These are phyloP conservation scores for Colletotrichum cuscutae DNA, from an alignment of 2,329 filamentous ascomycete genomes.

Conservation along the genomic window DNA sequence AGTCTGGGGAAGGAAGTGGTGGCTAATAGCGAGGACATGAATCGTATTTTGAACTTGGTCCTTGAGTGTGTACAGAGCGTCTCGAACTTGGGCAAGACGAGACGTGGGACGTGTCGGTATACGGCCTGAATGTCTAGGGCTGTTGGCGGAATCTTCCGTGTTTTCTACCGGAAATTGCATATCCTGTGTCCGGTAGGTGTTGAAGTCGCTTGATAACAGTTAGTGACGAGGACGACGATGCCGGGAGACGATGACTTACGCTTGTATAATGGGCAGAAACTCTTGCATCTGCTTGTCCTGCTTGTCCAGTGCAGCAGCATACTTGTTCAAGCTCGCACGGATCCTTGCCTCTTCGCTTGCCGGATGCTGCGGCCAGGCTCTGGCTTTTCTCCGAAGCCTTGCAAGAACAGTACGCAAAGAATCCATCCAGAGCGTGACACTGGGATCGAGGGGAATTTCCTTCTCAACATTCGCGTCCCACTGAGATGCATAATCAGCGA, in stretches of 20 bases:
- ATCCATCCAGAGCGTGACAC: constrained; percentile 37
- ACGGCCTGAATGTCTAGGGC: not conserved
- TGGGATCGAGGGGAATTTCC: constrained; percentile 38
- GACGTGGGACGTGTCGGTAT: not conserved
- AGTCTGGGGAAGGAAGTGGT: constrained; percentile 8
- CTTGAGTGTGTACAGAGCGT: constrained; percentile 38
- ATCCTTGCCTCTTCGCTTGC: not conserved
- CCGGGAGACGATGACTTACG: constrained; percentile 27
- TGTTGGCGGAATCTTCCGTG: not conserved
- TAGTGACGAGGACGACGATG: not conserved
- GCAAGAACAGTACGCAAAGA: constrained; percentile 36
- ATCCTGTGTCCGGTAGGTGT: constrained; percentile 34
- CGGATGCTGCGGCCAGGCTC: not conserved
- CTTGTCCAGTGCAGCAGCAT: constrained; percentile 14
- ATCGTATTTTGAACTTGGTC: constrained; percentile 38
- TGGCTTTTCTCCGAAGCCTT: constrained; percentile 20
- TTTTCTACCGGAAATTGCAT: not conserved
- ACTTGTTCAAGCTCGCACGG: not conserved
- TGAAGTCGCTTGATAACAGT: constrained; percentile 36
- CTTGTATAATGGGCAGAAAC: constrained; percentile 37
- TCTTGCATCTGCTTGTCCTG: constrained; percentile 35
- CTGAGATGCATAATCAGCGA: constrained; percentile 37
- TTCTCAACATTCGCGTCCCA: constrained; percentile 9
- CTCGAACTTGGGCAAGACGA: constrained; percentile 33
- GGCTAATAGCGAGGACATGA: constrained; percentile 23